phyloP scores from a whole-genome alignment of 495 filamentous ascomycete species.

The Penicillium longicatenatum region DNA sequence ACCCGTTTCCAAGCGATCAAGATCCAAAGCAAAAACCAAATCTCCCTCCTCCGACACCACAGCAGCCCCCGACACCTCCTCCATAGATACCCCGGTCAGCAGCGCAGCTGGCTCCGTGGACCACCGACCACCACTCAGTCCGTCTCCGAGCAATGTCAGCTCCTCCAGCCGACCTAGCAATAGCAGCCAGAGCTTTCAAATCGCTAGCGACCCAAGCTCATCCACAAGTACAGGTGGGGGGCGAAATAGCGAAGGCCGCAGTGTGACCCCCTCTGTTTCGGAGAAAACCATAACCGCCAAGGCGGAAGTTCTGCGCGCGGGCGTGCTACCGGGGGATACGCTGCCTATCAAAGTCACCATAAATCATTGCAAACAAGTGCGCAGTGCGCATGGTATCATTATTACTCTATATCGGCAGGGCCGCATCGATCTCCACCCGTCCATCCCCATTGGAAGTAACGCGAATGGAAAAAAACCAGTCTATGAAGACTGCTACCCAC shows the following conservation, averaged over 20 bases:
- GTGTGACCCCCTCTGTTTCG: conserved; percentile 41
- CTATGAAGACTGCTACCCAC: conserved; percentile 84
- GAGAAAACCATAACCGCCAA: conserved; percentile 81
- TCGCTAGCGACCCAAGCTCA: conserved; percentile 40
- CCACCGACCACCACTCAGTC: conserved; percentile 49
- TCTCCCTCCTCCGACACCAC: conserved; percentile 35
- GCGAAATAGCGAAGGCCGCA: conserved; percentile 45
- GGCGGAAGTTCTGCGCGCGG: conserved; percentile 78
- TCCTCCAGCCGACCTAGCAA: conserved; percentile 62
- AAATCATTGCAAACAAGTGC: conserved; percentile 82
- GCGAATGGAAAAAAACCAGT: conserved; percentile 64
- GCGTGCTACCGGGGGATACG: conserved; percentile 83
- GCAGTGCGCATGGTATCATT: conserved; percentile 89
- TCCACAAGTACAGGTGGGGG: conserved; percentile 39
- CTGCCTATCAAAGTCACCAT: conserved; percentile 79
- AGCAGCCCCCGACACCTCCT: conserved; percentile 35
- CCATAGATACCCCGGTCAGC: conserved; percentile 36
- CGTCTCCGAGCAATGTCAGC: conserved; percentile 65
- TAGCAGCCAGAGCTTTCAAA: conserved; percentile 56
- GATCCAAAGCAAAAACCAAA: conserved; percentile 45
- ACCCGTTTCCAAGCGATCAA: conserved; percentile 61
- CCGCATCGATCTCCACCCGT: conserved; percentile 84
- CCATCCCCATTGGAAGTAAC: conserved; percentile 60
- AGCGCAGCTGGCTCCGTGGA: conserved; percentile 31
- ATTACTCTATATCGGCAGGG: conserved; percentile 91